A percentile compares a stretch with the other conserved stretches of the same genome.
phyloP scores from a whole-genome alignment of 2,329 filamentous ascomycete genomes.

The Rugonectria rugulosa region DNA sequence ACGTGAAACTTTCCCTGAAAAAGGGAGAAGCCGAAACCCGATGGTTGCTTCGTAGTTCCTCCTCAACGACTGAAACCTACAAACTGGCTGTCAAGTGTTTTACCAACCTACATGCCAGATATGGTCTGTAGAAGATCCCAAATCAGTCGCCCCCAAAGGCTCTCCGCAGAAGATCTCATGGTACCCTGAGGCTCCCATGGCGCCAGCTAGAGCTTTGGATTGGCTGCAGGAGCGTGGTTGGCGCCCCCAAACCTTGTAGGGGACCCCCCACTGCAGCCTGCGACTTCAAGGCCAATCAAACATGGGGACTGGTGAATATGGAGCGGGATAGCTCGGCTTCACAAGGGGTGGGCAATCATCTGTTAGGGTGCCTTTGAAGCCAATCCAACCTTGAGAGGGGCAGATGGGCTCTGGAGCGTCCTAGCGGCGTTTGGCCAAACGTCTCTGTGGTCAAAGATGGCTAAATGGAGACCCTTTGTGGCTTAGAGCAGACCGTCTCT shows the following conservation, averaged over 20 bases:
- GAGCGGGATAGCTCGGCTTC: neutral
- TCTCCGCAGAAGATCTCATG: too few species aligned
- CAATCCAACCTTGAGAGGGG: neutral
- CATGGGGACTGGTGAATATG: conserved; percentile 35
- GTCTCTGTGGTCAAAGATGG: neutral
- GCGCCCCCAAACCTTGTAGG: neutral
- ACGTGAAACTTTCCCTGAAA: too few species aligned
- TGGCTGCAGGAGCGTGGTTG: conserved; percentile 29
- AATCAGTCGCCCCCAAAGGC: conserved; percentile 9
- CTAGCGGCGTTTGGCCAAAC: conserved; percentile 15
- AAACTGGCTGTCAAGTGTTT: too few species aligned
- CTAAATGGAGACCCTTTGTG: conserved; percentile 8
- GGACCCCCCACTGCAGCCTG: conserved; percentile 3
- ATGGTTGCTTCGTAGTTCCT: too few species aligned
- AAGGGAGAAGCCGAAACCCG: too few species aligned
- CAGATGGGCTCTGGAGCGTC: conserved; percentile 8
- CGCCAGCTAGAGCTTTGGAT: conserved; percentile 21
- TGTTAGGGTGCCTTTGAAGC: conserved; percentile 23
- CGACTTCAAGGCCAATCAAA: neutral
- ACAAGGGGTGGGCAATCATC: too few species aligned
- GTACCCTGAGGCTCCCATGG: conserved; percentile 11
- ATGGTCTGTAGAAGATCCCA: conserved; percentile 32
- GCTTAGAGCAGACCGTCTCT: neutral
- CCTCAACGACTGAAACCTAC: too few species aligned
- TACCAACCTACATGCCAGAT: too few species aligned